phyloP scores from a whole-genome alignment of 495 filamentous ascomycete species.

The Rhypophila decipiens region DNA sequence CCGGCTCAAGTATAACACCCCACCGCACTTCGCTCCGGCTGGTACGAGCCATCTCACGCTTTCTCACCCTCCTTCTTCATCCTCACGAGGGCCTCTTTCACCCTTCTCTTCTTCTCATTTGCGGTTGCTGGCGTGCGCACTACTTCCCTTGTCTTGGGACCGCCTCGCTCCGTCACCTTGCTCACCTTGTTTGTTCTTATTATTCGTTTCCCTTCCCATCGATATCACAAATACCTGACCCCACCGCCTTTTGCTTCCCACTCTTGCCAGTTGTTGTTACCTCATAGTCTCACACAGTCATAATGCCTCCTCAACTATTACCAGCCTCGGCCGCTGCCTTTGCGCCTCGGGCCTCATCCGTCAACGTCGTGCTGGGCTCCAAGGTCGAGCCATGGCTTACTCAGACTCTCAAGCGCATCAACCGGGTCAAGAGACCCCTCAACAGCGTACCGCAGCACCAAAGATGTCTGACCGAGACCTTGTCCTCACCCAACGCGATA shows the following conservation, averaged over 20 bases:
- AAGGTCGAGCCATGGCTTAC: slow-evolving; percentile 99
- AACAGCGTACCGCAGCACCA: slow-evolving; percentile 97
- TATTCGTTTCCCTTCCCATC: slow-evolving; percentile 48
- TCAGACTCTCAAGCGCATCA: slow-evolving; percentile 92
- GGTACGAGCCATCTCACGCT: slow-evolving; percentile 39
- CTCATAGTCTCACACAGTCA: slow-evolving; percentile 24
- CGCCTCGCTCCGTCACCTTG: slow-evolving; percentile 47
- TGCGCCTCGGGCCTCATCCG: slow-evolving; percentile 82
- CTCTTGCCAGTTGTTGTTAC: slow-evolving; percentile 9
- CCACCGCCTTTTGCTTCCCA: slow-evolving; percentile 38
- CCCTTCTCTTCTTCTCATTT: slow-evolving; percentile 46
- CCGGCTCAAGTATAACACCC: slow-evolving; percentile 35
- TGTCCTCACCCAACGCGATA: slow-evolving; percentile 86
- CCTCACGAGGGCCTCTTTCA: slow-evolving; percentile 40
- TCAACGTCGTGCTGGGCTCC: slow-evolving; percentile 87
- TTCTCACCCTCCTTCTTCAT: slow-evolving; percentile 43
- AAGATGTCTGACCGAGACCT: slow-evolving; percentile 91
- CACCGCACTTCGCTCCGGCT: slow-evolving; percentile 25
- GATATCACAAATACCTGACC: slow-evolving; percentile 35
- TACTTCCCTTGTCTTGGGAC: slow-evolving; percentile 55
- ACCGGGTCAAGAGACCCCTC: slow-evolving; percentile 92
- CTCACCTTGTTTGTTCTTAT: slow-evolving; percentile 43
- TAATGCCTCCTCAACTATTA: slow-evolving; percentile 87
- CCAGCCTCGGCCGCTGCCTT: slow-evolving; percentile 95
- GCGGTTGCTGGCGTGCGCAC: slow-evolving; percentile 48